phyloP scores from a whole-genome alignment of 208 protist species.

The Endotrypanum monterogeii region DNA sequence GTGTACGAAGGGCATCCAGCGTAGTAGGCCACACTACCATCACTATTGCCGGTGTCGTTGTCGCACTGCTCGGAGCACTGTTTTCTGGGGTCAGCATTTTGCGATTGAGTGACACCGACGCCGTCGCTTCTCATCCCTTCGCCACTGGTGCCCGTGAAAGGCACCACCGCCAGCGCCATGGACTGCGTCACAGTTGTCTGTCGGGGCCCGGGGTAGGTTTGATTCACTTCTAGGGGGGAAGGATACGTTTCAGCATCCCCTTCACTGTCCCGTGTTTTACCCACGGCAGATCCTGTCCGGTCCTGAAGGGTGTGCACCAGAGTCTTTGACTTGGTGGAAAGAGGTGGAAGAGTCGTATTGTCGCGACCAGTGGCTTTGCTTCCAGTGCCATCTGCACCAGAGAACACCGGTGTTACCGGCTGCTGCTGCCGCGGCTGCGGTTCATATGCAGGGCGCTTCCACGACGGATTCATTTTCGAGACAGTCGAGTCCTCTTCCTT shows the following conservation, averaged over 20 bases:
- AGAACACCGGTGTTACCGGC: too few relatives aligned
- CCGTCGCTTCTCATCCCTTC: background rate
- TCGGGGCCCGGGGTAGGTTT: background rate
- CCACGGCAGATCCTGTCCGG: background rate
- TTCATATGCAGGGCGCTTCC: slow-evolving; percentile 5
- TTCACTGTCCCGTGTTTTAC: background rate
- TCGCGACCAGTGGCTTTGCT: background rate
- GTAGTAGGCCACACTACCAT: slow-evolving; percentile 2
- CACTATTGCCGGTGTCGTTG: background rate
- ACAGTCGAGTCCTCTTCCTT: background rate
- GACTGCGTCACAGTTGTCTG: background rate
- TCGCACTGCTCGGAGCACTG: background rate
- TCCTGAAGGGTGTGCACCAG: background rate
- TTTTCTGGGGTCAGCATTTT: background rate
- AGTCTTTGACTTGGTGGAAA: background rate
- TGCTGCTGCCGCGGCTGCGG: slow-evolving; percentile 3
- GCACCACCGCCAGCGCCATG: slow-evolving; percentile 28
- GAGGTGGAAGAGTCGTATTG: background rate
- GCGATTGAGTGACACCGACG: background rate
- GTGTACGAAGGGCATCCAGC: slow-evolving; percentile 5
- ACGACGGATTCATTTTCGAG: slow-evolving; percentile 5
- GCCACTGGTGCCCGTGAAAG: slow-evolving; percentile 15
- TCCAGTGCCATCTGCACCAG: background rate
- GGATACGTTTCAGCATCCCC: background rate
- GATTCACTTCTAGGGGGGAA: background rate